These are phyloP conservation scores for Malus orientalis DNA, from an alignment of 306 rosid genomes.

Conservation along the genomic window DNA sequence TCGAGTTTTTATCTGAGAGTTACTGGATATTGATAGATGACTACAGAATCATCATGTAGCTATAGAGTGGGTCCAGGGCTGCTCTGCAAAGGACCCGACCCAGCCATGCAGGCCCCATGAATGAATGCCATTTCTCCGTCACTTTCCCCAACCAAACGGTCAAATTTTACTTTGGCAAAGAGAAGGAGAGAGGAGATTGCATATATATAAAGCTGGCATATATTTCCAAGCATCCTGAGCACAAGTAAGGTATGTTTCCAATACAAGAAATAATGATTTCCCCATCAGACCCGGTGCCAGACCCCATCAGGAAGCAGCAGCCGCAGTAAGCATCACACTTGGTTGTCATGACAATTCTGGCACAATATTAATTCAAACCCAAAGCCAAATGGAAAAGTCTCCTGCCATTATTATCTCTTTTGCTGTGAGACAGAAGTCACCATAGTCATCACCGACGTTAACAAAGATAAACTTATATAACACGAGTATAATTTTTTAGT, in stretches of 20 bases:
- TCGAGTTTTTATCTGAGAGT: neutral
- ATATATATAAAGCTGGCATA: conserved; percentile 28
- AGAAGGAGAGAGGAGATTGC: neutral
- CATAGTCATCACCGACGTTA: neutral
- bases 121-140: neutral
- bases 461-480: no score
- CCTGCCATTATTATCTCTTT: neutral
- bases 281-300: conserved; percentile 19
- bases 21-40: neutral
- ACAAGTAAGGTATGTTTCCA: conserved; percentile 73
- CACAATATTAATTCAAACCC: neutral
- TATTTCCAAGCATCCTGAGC: conserved; percentile 36
- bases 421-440: neutral
- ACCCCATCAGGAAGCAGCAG: neutral
- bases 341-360: neutral
- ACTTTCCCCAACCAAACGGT: conserved; percentile 34
- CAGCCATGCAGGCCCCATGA: neutral
- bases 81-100: neutral
- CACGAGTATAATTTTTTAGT: no score
- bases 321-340: conserved; percentile 1
- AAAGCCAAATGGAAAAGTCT: conserved; percentile 8
- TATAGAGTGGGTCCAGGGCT: neutral
- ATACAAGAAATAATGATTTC: conserved; percentile 62
- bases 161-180: conserved; percentile 19
- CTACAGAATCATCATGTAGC: neutral